These are phyloP conservation scores for Neurospora hispaniola DNA, from an alignment of 495 filamentous ascomycete species.

Conservation along the genomic window DNA sequence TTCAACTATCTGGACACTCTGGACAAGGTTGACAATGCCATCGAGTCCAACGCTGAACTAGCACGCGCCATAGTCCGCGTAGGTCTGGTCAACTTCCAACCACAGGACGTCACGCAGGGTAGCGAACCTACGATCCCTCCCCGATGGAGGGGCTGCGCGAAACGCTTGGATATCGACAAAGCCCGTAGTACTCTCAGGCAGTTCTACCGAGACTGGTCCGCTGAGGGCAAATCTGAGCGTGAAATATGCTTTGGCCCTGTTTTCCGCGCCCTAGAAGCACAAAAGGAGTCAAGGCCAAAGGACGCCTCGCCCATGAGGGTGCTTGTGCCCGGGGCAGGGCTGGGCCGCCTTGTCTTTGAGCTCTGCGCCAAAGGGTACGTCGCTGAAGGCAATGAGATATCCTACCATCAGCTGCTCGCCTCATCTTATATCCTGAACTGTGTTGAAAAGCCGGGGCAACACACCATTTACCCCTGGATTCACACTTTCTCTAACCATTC, in stretches of 20 bases:
- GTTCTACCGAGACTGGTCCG: slow-evolving; percentile 92
- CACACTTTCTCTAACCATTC: slow-evolving; percentile 71
- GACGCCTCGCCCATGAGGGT: slow-evolving; percentile 44
- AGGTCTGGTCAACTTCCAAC: slow-evolving; percentile 55
- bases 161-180: slow-evolving; percentile 68
- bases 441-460: slow-evolving; percentile 30
- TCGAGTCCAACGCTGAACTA: slow-evolving; percentile 79
- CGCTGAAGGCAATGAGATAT: slow-evolving; percentile 89
- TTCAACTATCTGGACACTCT: slow-evolving; percentile 75
- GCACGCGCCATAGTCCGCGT: slow-evolving; percentile 60
- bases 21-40: slow-evolving; percentile 70
- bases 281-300: slow-evolving; percentile 32
- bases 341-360: slow-evolving; percentile 82
- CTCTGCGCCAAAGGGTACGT: slow-evolving; percentile 63
- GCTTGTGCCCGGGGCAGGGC: slow-evolving; percentile 79
- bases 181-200: slow-evolving; percentile 83
- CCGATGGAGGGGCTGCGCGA: slow-evolving; percentile 58
- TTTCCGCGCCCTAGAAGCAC: slow-evolving; percentile 45
- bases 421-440: slow-evolving; percentile 77
- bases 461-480: slow-evolving; percentile 72
- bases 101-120: not conserved
- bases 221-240: slow-evolving; percentile 63
- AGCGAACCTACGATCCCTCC: slow-evolving; percentile 16
- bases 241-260: slow-evolving; percentile 65
- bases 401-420: slow-evolving; percentile 82